Base-by-base conservation (phyloP, 352 stramenopile genomes). In the Globisporangium mamillatum region DNA sequence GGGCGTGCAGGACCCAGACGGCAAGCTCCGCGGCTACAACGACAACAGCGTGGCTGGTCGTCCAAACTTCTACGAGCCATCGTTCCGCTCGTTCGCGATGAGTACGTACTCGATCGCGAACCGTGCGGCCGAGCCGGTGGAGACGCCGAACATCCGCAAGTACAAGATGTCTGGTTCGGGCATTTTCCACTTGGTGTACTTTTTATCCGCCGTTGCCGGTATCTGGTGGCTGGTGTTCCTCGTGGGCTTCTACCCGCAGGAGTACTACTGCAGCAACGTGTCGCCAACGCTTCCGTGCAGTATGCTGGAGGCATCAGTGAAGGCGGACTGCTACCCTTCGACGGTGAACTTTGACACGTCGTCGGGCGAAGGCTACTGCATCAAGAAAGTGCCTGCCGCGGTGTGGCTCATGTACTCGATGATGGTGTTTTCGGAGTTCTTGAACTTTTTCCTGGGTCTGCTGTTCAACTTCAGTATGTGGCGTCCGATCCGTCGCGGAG, bases 381-480 rank as follows among this genome's bases (percentile, higher is more conserved):
- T 96, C 67, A 67, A 77, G 48, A 68, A 91, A 50, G 82, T 85
- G 38, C 87, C 87, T 1, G 74, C 63, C 14, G 85, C 76, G 53
- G 78, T 80, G 29, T 96, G 86, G 85, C 57, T 96, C 64, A 93
- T 93, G 86, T 96, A 90, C 80, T 41, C 75, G 5, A 92, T 95
- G 76, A 90, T 95, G 81, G 81, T 91, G 16, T 93, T 92, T 64
- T 93, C 86, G 4, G 89, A 96, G 61, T 93, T 94, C 63, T 77
- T 96, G 73, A 94, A 93, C 72, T 94, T 84, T 57, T 95, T 93
- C 69, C 70, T 96, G 29, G 89, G 89, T 65, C 70, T 96, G 69
- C 79, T 96, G 1, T 96, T 91, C 77, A 94, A 96, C 84, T 94
- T 96, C 73, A 91, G 84, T 85, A 96, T 96, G 89, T 96, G 89